Evolutionary conservation across 352 stramenopile genomes (phyloP).

Genomic region (Phytophthora citrophthora): DNA sequence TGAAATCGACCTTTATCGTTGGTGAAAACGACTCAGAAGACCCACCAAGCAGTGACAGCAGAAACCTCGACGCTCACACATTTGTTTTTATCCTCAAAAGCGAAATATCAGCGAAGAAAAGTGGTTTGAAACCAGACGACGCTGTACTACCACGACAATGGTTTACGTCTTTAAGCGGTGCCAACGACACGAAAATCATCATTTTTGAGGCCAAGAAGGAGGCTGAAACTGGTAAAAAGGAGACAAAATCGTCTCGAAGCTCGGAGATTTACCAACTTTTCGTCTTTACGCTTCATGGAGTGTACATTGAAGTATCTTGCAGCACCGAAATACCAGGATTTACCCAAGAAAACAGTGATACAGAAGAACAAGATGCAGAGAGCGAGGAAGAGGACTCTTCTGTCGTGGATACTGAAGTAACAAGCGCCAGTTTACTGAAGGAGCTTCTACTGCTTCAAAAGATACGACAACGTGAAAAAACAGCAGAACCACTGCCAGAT

Average conservation of each 20-base stretch:
- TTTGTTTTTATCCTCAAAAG: slow-evolving; percentile 58
- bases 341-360: background rate
- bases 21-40: slow-evolving; percentile 14
- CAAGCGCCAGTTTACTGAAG: slow-evolving; percentile 33
- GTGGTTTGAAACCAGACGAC: slow-evolving; percentile 14
- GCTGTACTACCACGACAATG: slow-evolving; percentile 49
- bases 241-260: background rate
- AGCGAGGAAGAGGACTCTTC: slow-evolving; percentile 9
- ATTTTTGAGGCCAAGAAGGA: slow-evolving; percentile 21
- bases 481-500: slow-evolving; percentile 33
- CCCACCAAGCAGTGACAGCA: background rate
- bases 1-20: slow-evolving; percentile 24
- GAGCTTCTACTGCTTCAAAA: slow-evolving; percentile 50
- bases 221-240: background rate
- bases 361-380: background rate
- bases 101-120: background rate
- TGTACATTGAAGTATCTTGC: slow-evolving; percentile 24
- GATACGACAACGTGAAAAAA: slow-evolving; percentile 33
- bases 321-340: background rate
- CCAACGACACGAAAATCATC: slow-evolving; percentile 51
- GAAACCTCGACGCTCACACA: slow-evolving; percentile 28
- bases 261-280: slow-evolving; percentile 21
- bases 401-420: background rate
- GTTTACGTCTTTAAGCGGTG: slow-evolving; percentile 47
- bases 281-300: slow-evolving; percentile 28